Conservation (phyloP, 768 basidiomycete species). For the Amanita subjunquillea region DNA sequence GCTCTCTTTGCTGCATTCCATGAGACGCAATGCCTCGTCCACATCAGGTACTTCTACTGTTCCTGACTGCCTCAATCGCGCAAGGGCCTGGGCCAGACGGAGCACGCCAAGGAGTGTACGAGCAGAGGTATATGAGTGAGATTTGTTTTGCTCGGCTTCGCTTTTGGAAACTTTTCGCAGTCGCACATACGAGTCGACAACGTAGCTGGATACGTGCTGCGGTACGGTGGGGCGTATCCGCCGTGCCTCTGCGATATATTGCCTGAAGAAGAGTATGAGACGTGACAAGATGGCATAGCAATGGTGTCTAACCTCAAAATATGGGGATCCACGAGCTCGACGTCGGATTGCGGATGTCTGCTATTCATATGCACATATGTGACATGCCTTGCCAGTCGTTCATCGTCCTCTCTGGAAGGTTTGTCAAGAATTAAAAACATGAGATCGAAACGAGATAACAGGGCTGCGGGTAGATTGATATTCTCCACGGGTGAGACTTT, state of each 20-base stretch:
- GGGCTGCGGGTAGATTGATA: constrained; percentile 95
- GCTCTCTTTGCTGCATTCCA: constrained; percentile 94
- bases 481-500: constrained; percentile 98
- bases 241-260: constrained; percentile 91
- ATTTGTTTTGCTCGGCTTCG: constrained; percentile 79
- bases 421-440: constrained; percentile 96
- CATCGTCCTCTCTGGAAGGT: constrained; percentile 89
- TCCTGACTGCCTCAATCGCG: constrained; percentile 80
- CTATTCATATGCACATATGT: constrained; percentile 98
- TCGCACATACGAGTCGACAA: constrained; percentile 93
- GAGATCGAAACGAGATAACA: constrained; percentile 93
- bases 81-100: constrained; percentile 89
- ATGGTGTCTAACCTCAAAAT: constrained; percentile 65
- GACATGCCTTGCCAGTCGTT: constrained; percentile 92
- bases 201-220: constrained; percentile 77
- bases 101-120: constrained; percentile 92
- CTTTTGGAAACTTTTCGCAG: constrained; percentile 90
- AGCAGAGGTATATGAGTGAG: constrained; percentile 91
- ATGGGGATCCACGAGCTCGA: constrained; percentile 76
- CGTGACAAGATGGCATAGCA: neutral
- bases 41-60: constrained; percentile 80
- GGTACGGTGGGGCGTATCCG: constrained; percentile 87
- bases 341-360: constrained; percentile 73
- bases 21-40: constrained; percentile 91
- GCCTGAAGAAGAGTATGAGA: constrained; percentile 33